A percentile compares a stretch with the other conserved stretches of the same genome.
Evolutionary conservation across 129 eudicot genomes (phyloP).

Genomic region (Pittosporum tobira): DNA sequence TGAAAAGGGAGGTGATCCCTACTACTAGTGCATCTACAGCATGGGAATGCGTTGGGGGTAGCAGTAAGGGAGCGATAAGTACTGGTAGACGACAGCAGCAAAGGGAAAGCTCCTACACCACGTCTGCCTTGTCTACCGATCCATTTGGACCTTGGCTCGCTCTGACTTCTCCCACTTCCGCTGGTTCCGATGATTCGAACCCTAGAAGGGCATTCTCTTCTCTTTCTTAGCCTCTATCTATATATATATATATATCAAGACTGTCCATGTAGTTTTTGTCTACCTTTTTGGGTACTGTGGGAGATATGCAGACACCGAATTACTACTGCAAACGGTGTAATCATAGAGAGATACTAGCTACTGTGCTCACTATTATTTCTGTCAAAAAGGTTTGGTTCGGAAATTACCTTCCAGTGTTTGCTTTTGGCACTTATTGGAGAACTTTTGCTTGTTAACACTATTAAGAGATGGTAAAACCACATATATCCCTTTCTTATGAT

Average conservation of each 20-base stretch:
- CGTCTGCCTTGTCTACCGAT: constrained; percentile 20
- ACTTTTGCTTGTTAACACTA: background rate
- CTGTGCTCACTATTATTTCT: background rate
- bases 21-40: constrained; percentile 3
- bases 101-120: constrained; percentile 19
- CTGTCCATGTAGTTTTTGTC: background rate
- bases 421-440: background rate
- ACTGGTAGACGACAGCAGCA: background rate
- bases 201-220: background rate
- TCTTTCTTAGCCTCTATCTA: background rate
- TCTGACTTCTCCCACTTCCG: constrained; percentile 22
- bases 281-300: too few relatives aligned
- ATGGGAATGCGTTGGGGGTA: background rate
- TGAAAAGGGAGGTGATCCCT: constrained; percentile 13
- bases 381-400: background rate
- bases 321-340: background rate
- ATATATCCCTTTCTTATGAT: too few relatives aligned
- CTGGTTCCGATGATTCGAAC: constrained; percentile 22
- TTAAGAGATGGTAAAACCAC: too few relatives aligned
- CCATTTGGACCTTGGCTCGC: constrained; percentile 29
- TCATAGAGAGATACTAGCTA: background rate
- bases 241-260: too few relatives aligned
- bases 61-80: background rate
- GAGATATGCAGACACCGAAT: too few relatives aligned
- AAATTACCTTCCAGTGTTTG: background rate